Evolutionary conservation across 2,329 filamentous ascomycete species (phyloP).

Genomic region (Aspergillus terreus): DNA sequence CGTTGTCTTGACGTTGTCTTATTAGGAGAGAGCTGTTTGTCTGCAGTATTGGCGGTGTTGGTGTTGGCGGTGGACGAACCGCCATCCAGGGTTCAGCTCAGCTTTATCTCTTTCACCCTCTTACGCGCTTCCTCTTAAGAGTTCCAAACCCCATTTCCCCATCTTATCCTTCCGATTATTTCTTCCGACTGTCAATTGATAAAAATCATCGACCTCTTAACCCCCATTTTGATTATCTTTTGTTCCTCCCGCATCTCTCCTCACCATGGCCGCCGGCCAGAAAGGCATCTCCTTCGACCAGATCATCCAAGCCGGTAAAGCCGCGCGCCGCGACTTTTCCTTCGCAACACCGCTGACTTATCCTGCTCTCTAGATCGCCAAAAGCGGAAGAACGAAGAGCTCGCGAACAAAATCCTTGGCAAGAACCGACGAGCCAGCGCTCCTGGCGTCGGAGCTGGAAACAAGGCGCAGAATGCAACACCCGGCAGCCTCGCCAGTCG

Average conservation of each 20-base stretch:
- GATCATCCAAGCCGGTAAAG: constrained; percentile 50
- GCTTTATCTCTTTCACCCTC: background rate
- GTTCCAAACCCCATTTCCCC: background rate
- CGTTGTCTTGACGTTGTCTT: too few species aligned
- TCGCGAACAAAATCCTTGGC: constrained; percentile 59
- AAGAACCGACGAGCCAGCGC: constrained; percentile 49
- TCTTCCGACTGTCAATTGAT: background rate
- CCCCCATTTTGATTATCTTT: background rate
- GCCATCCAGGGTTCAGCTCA: background rate
- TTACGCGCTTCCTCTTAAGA: background rate
- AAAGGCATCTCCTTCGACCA: constrained; percentile 46
- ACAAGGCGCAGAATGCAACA: constrained; percentile 39
- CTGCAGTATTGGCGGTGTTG: background rate
- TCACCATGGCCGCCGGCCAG: constrained; percentile 35
- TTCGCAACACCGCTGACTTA: background rate
- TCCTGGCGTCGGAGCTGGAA: constrained; percentile 41
- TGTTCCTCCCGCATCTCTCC: background rate
- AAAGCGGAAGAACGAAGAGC: constrained; percentile 53
- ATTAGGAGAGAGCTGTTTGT: background rate
- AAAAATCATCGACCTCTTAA: background rate
- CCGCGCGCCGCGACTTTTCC: constrained; percentile 5
- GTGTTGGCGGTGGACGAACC: background rate
- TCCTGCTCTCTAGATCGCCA: constrained; percentile 43
- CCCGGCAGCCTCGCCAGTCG: constrained; percentile 55
- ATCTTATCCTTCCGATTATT: background rate